Conservation (phyloP, 169 alveolate species). For the Cryptosporidium andersoni region DNA sequence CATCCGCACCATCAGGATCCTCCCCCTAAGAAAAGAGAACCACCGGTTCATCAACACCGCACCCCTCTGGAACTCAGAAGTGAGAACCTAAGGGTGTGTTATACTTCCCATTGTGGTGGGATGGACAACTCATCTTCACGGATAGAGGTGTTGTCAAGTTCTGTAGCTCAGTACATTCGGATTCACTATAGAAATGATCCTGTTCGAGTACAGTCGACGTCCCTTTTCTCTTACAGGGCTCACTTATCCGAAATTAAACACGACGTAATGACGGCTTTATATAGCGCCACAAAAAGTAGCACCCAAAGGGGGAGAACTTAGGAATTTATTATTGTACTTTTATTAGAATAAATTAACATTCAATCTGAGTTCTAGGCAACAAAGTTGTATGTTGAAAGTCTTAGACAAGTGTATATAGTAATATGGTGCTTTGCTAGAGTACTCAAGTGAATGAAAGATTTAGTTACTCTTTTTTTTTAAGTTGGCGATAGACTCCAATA, state of each 20-base stretch:
- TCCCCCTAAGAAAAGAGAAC: conserved; percentile 31
- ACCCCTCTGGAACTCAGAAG: background rate
- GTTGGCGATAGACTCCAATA: conserved; percentile 93
- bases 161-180: conserved; percentile 81
- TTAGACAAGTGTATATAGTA: background rate
- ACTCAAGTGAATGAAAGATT: background rate
- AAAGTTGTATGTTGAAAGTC: background rate
- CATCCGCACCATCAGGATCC: conserved; percentile 68
- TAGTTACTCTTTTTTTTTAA: conserved; percentile 78
- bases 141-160: conserved; percentile 83
- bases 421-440: background rate
- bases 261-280: conserved; percentile 42
- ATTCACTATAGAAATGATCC: conserved; percentile 86
- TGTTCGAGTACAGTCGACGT: conserved; percentile 86
- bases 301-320: no score
- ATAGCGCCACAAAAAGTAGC: background rate
- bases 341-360: background rate
- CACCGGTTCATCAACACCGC: conserved; percentile 70
- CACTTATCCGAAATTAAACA: background rate
- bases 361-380: background rate
- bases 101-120: conserved; percentile 79
- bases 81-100: conserved; percentile 11
- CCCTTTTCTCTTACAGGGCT: background rate
- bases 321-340: no score
- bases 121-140: conserved; percentile 84